These are phyloP conservation scores for Forsythia viridissima DNA, from an alignment of 257 asterid genomes.

Conservation along the genomic window DNA sequence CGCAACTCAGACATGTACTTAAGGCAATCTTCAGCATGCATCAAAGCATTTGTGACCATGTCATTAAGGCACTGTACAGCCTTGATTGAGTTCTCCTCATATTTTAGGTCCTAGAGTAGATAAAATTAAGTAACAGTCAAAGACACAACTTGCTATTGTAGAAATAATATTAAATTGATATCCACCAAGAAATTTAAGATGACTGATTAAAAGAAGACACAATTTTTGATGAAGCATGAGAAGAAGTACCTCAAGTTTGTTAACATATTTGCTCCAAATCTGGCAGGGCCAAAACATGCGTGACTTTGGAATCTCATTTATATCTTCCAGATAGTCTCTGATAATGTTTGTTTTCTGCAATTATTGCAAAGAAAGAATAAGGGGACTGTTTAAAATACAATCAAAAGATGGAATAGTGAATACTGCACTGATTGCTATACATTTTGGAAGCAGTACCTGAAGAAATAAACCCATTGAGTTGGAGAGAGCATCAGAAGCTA, in stretches of 20 bases:
- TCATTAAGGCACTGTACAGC: constrained; percentile 96
- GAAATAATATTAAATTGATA: not conserved
- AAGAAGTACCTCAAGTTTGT: constrained; percentile 79
- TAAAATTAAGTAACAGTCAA: constrained; percentile 22
- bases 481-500: constrained; percentile 72
- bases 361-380: constrained; percentile 26
- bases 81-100: constrained; percentile 78
- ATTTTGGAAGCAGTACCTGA: constrained; percentile 57
- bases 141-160: constrained; percentile 8
- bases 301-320: constrained; percentile 91
- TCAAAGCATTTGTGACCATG: constrained; percentile 90
- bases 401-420: constrained; percentile 6
- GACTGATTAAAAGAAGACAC: not conserved
- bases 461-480: constrained; percentile 98
- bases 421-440: constrained; percentile 16
- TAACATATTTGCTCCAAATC: constrained; percentile 89
- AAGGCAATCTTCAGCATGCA: constrained; percentile 81
- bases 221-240: constrained; percentile 11
- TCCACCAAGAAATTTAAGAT: not conserved
- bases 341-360: constrained; percentile 89
- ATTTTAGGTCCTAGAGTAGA: constrained; percentile 69
- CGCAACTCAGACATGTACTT: constrained; percentile 67
- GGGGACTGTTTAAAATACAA: constrained; percentile 17
- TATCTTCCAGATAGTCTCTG: constrained; percentile 95
- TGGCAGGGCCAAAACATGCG: constrained; percentile 99